These are phyloP conservation scores for Crinitomyces ghanaensis DNA, from an alignment of 805 yeast species.

Conservation along the genomic window DNA sequence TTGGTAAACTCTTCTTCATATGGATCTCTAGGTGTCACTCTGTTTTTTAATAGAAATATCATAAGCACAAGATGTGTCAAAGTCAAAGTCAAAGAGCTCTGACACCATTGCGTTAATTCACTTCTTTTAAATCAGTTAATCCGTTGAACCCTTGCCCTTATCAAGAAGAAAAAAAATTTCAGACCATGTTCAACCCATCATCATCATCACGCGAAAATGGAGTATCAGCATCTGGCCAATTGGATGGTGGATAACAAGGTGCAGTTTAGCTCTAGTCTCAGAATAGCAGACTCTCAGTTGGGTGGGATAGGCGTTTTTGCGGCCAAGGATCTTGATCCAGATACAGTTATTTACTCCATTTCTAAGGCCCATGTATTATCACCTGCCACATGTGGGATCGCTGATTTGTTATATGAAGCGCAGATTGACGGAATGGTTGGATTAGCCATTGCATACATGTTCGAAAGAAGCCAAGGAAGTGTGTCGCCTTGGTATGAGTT, in stretches of 20 bases:
- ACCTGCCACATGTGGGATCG: conserved; percentile 35
- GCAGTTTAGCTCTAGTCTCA: conserved; percentile 41
- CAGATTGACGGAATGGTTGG: conserved; percentile 54
- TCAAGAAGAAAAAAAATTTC: conserved; percentile 1
- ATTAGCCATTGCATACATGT: conserved; percentile 56
- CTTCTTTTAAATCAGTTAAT: conserved; percentile 1
- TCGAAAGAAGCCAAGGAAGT: conserved; percentile 49
- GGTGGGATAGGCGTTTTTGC: conserved; percentile 77
- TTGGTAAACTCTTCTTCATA: conserved; percentile 37
- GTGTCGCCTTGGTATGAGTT: conserved; percentile 74
- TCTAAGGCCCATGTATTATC: conserved; percentile 26
- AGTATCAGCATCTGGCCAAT: conserved; percentile 25
- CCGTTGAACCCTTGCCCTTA: not conserved
- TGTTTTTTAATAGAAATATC: conserved; percentile 40
- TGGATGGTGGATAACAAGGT: conserved; percentile 51
- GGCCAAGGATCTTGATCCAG: conserved; percentile 28
- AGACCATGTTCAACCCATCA: too few species aligned
- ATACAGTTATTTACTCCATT: conserved; percentile 24
- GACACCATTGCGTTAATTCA: too few species aligned
- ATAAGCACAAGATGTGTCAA: too few species aligned
- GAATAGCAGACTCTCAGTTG: conserved; percentile 34
- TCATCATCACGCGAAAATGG: too few species aligned
- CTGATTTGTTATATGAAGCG: conserved; percentile 54
- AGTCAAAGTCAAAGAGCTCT: too few species aligned
- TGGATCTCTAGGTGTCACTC: conserved; percentile 56